phyloP scores from a whole-genome alignment of 352 stramenopile species.

The Phytophthora constricta region DNA sequence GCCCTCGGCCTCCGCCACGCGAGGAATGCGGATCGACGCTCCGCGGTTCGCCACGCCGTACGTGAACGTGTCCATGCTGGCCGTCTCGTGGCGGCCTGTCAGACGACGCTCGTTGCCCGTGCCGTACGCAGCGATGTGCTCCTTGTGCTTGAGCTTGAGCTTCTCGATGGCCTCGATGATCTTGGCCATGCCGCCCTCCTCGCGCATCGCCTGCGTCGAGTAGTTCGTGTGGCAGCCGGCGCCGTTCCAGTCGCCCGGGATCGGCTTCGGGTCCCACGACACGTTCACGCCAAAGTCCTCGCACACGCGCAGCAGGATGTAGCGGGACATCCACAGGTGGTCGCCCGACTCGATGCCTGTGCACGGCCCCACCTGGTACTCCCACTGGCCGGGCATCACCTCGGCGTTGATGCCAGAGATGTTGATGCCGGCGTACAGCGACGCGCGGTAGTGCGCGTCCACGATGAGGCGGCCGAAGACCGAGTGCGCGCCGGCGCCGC shows the following conservation, averaged over 20 bases:
- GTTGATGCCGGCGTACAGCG: slow-evolving; percentile 95
- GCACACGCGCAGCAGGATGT: slow-evolving; percentile 97
- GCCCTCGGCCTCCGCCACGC: slow-evolving; percentile 90
- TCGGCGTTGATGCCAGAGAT: slow-evolving; percentile 98
- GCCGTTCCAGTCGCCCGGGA: slow-evolving; percentile 98
- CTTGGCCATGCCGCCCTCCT: slow-evolving; percentile 91
- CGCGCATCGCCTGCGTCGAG: slow-evolving; percentile 96
- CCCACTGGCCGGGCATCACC: slow-evolving; percentile 97
- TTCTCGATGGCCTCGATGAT: slow-evolving; percentile 99
- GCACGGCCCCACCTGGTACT: slow-evolving; percentile 98
- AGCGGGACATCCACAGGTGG: slow-evolving; percentile 97
- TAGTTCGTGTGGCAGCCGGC: slow-evolving; percentile 97
- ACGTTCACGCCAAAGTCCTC: slow-evolving; percentile 98
- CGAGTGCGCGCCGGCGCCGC: slow-evolving; percentile 94
- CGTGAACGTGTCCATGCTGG: slow-evolving; percentile 95
- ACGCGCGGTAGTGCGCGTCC: slow-evolving; percentile 95
- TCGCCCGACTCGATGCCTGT: slow-evolving; percentile 96
- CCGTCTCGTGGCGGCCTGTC: slow-evolving; percentile 96
- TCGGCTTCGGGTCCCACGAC: slow-evolving; percentile 97
- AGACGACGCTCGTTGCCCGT: slow-evolving; percentile 97
- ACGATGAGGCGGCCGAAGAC: slow-evolving; percentile 95
- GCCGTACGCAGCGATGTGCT: slow-evolving; percentile 97
- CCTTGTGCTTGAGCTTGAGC: slow-evolving; percentile 96
- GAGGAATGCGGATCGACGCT: slow-evolving; percentile 93
- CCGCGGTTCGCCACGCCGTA: slow-evolving; percentile 98